Evolutionary conservation across 176 grass and related monocot genomes (phyloP), one percentile per base, ranked within the genome.

Genomic region (Carex pumila): DNA sequence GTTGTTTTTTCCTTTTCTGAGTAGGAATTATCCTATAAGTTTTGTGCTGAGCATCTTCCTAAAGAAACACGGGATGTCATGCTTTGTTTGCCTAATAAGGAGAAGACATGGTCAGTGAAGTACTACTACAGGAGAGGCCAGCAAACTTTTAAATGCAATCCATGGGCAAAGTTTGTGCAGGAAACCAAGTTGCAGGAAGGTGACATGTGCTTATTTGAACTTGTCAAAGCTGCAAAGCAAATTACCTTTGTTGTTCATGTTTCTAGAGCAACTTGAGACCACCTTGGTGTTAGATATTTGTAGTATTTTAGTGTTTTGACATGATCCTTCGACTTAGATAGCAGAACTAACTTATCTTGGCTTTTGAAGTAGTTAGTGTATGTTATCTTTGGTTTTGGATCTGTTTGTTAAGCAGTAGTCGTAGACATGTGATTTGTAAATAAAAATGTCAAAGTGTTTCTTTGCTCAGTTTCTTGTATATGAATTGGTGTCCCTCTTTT

Each of bases 181-280:
- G 85, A 87, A 3, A 92, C 55, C 25, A 56, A 56, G 54, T 17
- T 87, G 41, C 15, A 82, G 30, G 81, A 85, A 15, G 90, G 68
- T 41, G 81, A 92, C 69, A 85, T 89, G 13, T 89, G 82, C 64
- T 17, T 89, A 25, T 71, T 92, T 66, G 55, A 85, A 13, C 62
- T 66, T 37, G 19, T 34, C 65, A 73, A 29, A 70, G 37, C 85
- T 21, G 58, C 8, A 0, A 64, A 61, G 31, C 59, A n/a, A 71
- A 74, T 71, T 7, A 36, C 62, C 18, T 29, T 83, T 3, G 56
- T 12, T 3, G 85, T 89, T 5, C 66, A 89, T 92, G 13, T 89
- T 65, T 60, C 88, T 60, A 50, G 18, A 0, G 65, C 69, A 57
- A 21, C 61, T 59, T 59, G 56, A 59, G 56, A 34, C n/a, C 34